phyloP scores from a whole-genome alignment of 495 filamentous ascomycete genomes.

The Recurvomyces mirabilis region DNA sequence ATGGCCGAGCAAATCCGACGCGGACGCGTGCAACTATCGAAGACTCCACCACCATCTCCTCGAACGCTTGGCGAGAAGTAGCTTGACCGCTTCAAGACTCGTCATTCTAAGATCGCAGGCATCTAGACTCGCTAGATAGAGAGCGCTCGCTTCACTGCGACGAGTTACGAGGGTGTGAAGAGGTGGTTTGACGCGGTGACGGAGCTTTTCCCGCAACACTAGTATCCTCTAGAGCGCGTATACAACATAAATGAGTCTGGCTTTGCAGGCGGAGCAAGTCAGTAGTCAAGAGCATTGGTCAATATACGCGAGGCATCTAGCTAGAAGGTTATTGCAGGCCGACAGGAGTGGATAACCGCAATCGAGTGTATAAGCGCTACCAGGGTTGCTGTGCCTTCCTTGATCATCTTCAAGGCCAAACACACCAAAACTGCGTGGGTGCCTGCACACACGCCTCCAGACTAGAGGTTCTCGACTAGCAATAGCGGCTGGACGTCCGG shows the following conservation, averaged over 20 bases:
- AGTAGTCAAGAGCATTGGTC: slow-evolving; percentile 1
- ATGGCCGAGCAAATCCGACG: slow-evolving; percentile 6
- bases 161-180: background rate
- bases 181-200: slow-evolving; percentile 5
- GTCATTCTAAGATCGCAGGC: slow-evolving; percentile 5
- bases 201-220: background rate
- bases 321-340: slow-evolving; percentile 3
- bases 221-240: background rate
- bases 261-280: background rate
- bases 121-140: slow-evolving; percentile 4
- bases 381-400: slow-evolving; percentile 1
- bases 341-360: slow-evolving; percentile 10
- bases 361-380: slow-evolving; percentile 13
- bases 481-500: slow-evolving; percentile 15
- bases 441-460: slow-evolving; percentile 1
- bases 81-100: slow-evolving; percentile 4
- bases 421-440: slow-evolving; percentile 4
- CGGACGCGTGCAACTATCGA: background rate
- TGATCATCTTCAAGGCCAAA: slow-evolving; percentile 17
- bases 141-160: background rate
- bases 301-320: slow-evolving; percentile 4
- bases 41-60: background rate
- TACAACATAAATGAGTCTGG: slow-evolving; percentile 9
- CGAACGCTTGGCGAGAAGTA: slow-evolving; percentile 3
- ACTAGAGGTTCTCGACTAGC: slow-evolving; percentile 14